Evolutionary conservation across 2,329 filamentous ascomycete species (phyloP).

Genomic region (Coniochaeta sp.): DNA sequence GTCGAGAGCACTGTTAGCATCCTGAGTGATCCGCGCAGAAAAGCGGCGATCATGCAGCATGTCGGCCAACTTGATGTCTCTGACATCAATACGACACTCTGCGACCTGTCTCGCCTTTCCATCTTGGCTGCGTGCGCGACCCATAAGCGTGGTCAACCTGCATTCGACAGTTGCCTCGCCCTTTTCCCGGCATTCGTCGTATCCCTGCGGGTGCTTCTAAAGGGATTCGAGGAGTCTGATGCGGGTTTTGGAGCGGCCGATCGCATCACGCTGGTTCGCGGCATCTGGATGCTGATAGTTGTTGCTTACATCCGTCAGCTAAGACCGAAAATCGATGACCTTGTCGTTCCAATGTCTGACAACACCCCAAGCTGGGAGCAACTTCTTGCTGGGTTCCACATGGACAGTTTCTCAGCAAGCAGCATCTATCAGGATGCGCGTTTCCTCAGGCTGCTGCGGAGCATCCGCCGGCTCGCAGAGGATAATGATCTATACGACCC

Average conservation of each 20-base stretch:
- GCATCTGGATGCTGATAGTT: constrained; percentile 15
- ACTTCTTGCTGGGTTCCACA: constrained; percentile 5
- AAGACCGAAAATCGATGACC: constrained; percentile 13
- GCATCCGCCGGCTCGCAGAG: constrained; percentile 8
- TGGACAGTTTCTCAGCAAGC: not conserved
- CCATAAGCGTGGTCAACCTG: constrained; percentile 13
- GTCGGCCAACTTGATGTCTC: constrained; percentile 13
- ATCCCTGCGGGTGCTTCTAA: constrained; percentile 11
- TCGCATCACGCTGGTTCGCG: constrained; percentile 9
- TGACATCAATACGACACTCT: constrained; percentile 7
- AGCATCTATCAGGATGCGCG: constrained; percentile 3
- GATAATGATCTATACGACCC: constrained; percentile 3
- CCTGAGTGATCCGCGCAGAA: not conserved
- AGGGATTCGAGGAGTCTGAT: not conserved
- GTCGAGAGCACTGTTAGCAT: not conserved
- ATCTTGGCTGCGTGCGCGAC: constrained; percentile 13
- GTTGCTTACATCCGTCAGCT: constrained; percentile 19
- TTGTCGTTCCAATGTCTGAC: not conserved
- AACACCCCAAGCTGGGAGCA: constrained; percentile 7
- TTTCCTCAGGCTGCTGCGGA: constrained; percentile 10
- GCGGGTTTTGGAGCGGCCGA: constrained; percentile 4
- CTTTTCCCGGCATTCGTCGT: constrained; percentile 13
- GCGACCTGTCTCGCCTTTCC: constrained; percentile 13
- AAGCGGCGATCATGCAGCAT: constrained; percentile 11
- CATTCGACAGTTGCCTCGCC: constrained; percentile 17